phyloP scores from a whole-genome alignment of 2,329 filamentous ascomycete species.

The Xylariaceae sp. region DNA sequence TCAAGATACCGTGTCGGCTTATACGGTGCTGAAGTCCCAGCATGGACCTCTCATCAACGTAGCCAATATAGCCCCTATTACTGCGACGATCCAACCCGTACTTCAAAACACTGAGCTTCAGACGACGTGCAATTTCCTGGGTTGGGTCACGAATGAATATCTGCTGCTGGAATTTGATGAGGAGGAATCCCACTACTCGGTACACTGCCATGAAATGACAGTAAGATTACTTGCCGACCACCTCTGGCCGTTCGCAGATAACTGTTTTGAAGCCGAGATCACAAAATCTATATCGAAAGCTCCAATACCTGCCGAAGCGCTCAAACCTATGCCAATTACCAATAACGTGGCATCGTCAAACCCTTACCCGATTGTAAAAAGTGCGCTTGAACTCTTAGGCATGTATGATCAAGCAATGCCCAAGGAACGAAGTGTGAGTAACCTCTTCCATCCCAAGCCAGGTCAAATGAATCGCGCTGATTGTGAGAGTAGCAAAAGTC shows the following conservation, averaged over 20 bases:
- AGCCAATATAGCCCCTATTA: conserved; percentile 49
- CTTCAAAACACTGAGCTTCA: conserved; percentile 44
- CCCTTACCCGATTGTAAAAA: conserved; percentile 52
- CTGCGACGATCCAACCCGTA: conserved; percentile 43
- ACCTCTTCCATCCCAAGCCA: neutral
- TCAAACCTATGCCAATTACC: conserved; percentile 47
- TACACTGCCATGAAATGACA: conserved; percentile 51
- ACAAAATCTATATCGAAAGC: conserved; percentile 49
- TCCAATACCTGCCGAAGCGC: conserved; percentile 40
- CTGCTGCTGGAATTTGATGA: conserved; percentile 52
- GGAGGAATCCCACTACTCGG: conserved; percentile 46
- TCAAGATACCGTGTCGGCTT: conserved; percentile 44
- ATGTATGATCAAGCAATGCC: conserved; percentile 62
- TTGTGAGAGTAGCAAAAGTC: conserved; percentile 41
- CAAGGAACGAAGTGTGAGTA: conserved; percentile 55
- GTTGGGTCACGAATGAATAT: conserved; percentile 55
- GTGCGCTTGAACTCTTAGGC: conserved; percentile 51
- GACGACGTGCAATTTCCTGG: conserved; percentile 49
- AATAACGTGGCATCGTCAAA: conserved; percentile 50
- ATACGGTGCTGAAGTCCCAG: conserved; percentile 43
- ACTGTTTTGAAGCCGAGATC: conserved; percentile 50
- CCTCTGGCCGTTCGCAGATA: conserved; percentile 53
- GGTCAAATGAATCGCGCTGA: conserved; percentile 1
- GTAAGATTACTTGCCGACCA: conserved; percentile 52
- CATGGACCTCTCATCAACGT: conserved; percentile 49